A percentile compares a stretch with the other conserved stretches of the same genome.
These are phyloP conservation scores for Scenedesmus sp. DNA, from an alignment of 163 green algal species.

Conservation along the genomic window DNA sequence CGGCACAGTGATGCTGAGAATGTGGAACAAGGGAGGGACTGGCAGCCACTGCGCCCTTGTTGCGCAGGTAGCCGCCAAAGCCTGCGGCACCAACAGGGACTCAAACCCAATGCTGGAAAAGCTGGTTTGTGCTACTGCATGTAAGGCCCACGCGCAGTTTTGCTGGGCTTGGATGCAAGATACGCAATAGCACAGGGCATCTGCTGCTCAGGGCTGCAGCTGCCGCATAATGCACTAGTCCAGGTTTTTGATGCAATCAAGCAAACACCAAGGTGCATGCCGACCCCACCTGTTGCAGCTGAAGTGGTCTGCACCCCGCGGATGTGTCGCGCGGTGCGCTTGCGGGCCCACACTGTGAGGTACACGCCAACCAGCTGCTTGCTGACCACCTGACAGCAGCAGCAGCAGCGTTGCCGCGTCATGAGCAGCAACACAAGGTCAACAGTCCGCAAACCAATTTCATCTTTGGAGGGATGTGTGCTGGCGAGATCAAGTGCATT, in stretches of 20 bases:
- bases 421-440: too few relatives aligned
- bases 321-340: conserved; percentile 67
- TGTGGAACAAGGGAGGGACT: too few relatives aligned
- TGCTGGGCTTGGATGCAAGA: not conserved
- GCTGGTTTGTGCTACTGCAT: too few relatives aligned
- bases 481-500: too few relatives aligned
- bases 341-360: conserved; percentile 84
- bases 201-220: not conserved
- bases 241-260: not conserved
- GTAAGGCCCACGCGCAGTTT: too few relatives aligned
- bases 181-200: too few relatives aligned
- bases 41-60: conserved; percentile 88
- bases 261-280: not conserved
- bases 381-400: conserved; percentile 66
- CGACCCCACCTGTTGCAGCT: conserved; percentile 57
- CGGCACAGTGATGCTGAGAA: too few relatives aligned
- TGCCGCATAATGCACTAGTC: not conserved
- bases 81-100: too few relatives aligned
- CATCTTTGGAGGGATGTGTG: too few relatives aligned
- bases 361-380: conserved; percentile 93
- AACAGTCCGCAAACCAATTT: too few relatives aligned
- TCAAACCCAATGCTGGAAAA: too few relatives aligned
- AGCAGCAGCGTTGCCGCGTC: not conserved
- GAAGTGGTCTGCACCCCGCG: conserved; percentile 67
- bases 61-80: conserved; percentile 61